Evolutionary conservation across 441 rosid species (phyloP).

Genomic region (Lepidium campestre): DNA sequence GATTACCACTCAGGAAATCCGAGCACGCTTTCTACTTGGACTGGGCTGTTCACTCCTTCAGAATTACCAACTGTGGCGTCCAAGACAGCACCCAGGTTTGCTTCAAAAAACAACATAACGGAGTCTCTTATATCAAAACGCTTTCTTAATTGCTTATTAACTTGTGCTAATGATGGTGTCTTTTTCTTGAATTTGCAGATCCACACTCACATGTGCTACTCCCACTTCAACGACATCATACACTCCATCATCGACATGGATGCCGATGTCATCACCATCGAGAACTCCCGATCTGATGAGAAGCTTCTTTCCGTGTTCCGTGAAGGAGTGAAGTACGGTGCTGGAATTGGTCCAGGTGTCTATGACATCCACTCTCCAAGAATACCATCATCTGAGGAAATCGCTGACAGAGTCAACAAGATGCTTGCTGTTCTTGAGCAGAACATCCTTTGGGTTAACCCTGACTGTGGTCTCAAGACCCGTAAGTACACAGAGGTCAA

Average conservation of each 20-base stretch:
- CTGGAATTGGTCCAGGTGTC: conserved; percentile 98
- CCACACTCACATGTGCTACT: conserved; percentile 99
- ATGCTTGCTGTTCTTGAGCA: conserved; percentile 98
- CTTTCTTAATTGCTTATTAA: neutral
- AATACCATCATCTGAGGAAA: conserved; percentile 87
- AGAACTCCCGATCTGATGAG: conserved; percentile 97
- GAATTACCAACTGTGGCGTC: conserved; percentile 89
- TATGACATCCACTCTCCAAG: conserved; percentile 98
- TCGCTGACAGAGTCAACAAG: conserved; percentile 94
- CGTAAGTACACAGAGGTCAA: conserved; percentile 91
- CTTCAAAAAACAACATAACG: neutral
- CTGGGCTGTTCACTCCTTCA: conserved; percentile 99
- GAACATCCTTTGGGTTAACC: conserved; percentile 98
- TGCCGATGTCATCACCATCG: conserved; percentile 94
- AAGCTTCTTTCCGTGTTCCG: conserved; percentile 98
- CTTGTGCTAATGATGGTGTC: neutral
- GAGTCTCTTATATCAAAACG: neutral
- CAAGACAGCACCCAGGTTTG: conserved; percentile 87
- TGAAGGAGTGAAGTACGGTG: conserved; percentile 95
- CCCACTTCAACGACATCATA: conserved; percentile 95
- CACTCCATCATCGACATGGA: conserved; percentile 98
- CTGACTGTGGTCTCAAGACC: conserved; percentile 98
- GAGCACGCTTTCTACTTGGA: conserved; percentile 96
- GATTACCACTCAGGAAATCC: conserved; percentile 88
- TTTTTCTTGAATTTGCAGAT: conserved; percentile 37